Evolutionary conservation across 495 filamentous ascomycete genomes (phyloP).

Genomic region (Aspergillus conjunctus): DNA sequence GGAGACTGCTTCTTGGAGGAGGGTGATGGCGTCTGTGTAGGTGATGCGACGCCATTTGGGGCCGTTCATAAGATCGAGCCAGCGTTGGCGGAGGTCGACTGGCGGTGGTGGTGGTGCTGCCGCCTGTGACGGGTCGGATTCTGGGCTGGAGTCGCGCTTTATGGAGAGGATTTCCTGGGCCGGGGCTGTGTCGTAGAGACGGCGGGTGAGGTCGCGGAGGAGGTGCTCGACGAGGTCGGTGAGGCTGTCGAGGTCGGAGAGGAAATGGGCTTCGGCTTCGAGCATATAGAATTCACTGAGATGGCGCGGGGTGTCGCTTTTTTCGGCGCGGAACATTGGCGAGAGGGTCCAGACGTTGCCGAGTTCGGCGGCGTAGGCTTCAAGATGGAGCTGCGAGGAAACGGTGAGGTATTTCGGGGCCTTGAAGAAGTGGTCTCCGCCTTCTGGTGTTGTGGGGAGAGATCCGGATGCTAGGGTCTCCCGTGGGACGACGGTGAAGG

Average conservation of each 20-base stretch:
- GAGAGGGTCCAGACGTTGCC: slow-evolving; percentile 93
- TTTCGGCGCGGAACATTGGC: slow-evolving; percentile 92
- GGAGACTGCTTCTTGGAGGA: slow-evolving; percentile 61
- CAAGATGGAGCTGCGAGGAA: slow-evolving; percentile 91
- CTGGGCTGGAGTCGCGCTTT: slow-evolving; percentile 35
- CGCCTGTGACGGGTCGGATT: slow-evolving; percentile 36
- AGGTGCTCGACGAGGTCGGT: slow-evolving; percentile 80
- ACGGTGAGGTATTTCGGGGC: slow-evolving; percentile 93
- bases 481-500: slow-evolving; percentile 70
- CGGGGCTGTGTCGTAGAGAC: slow-evolving; percentile 56
- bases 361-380: slow-evolving; percentile 85
- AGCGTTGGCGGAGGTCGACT: slow-evolving; percentile 62
- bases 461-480: slow-evolving; percentile 32
- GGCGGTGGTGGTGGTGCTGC: slow-evolving; percentile 29
- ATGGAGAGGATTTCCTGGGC: slow-evolving; percentile 63
- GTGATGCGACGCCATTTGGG: slow-evolving; percentile 79
- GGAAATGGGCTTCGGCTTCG: slow-evolving; percentile 84
- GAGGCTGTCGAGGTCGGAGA: slow-evolving; percentile 64
- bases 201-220: slow-evolving; percentile 61
- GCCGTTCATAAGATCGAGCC: slow-evolving; percentile 62
- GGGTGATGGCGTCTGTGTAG: slow-evolving; percentile 74
- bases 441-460: slow-evolving; percentile 17
- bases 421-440: slow-evolving; percentile 71
- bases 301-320: slow-evolving; percentile 91
- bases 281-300: slow-evolving; percentile 99